These are phyloP conservation scores for Rhynchosporium graminicola DNA, from an alignment of 2,329 filamentous ascomycete species.

Conservation along the genomic window DNA sequence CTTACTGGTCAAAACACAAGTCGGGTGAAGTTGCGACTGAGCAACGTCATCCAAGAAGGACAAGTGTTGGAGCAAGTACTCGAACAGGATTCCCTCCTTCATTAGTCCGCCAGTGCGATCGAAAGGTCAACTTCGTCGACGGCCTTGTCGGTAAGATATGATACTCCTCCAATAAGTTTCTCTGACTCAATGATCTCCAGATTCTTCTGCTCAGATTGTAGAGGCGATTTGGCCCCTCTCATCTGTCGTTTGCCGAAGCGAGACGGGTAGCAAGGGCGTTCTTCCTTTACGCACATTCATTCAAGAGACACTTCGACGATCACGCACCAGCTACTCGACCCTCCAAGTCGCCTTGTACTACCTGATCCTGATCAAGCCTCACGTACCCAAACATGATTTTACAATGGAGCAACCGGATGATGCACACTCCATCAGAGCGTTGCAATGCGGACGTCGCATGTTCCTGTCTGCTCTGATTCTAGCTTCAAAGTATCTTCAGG, in stretches of 20 bases:
- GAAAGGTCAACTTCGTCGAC: conserved; percentile 94
- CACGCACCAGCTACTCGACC: conserved; percentile 95
- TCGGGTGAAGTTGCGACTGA: conserved; percentile 56
- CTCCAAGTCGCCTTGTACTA: conserved; percentile 97
- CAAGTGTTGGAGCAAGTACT: conserved; percentile 54
- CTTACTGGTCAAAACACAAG: conserved; percentile 40
- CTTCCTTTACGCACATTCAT: conserved; percentile 93
- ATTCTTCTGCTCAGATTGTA: conserved; percentile 96
- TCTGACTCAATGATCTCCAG: conserved; percentile 53
- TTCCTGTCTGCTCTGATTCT: conserved; percentile 93
- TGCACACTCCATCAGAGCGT: conserved; percentile 69
- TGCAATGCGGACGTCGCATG: conserved; percentile 97
- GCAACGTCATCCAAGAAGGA: conserved; percentile 63
- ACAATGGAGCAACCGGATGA: conserved; percentile 82
- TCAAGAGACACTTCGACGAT: conserved; percentile 92
- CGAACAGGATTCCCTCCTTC: conserved; percentile 65
- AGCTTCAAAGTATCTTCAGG: conserved; percentile 96
- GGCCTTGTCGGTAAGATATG: conserved; percentile 88
- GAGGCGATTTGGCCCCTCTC: conserved; percentile 96
- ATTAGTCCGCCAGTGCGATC: conserved; percentile 83
- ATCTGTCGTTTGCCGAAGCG: conserved; percentile 73
- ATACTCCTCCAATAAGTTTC: conserved; percentile 37
- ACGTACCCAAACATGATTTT: conserved; percentile 81
- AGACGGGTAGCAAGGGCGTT: conserved; percentile 73
- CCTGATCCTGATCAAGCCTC: conserved; percentile 87